phyloP scores from a whole-genome alignment of 2,329 filamentous ascomycete genomes.

The Fusarium odoratissimum region DNA sequence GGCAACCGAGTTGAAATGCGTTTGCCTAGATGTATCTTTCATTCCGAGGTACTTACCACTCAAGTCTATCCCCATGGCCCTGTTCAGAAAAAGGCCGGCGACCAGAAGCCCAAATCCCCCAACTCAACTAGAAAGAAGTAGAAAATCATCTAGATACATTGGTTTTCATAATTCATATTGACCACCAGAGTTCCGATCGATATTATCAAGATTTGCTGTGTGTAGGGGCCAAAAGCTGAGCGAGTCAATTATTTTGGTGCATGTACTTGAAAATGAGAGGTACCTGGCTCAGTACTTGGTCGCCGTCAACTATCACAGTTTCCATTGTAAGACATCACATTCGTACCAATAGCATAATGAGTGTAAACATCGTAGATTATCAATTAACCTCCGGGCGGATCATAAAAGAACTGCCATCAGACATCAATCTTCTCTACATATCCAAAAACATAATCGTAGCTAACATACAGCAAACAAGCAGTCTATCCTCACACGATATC shows the following conservation, averaged over 20 bases:
- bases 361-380: slow-evolving; percentile 19
- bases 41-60: not conserved
- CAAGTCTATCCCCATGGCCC: not conserved
- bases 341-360: not conserved
- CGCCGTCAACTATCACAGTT: not conserved
- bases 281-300: not conserved
- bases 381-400: slow-evolving; percentile 32
- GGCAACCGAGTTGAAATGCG: too few relatives aligned
- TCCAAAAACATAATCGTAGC: slow-evolving; percentile 4
- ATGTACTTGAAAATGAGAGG: not conserved
- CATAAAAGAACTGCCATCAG: slow-evolving; percentile 17
- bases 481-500: slow-evolving; percentile 34
- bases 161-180: not conserved
- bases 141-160: not conserved
- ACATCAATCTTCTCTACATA: slow-evolving; percentile 19
- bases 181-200: not conserved
- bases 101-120: not conserved
- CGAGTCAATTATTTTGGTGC: not conserved
- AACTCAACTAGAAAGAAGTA: not conserved
- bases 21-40: not conserved
- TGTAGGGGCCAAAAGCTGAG: not conserved
- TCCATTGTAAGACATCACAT: not conserved
- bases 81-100: not conserved
- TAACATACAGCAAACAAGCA: slow-evolving; percentile 18
- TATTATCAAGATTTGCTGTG: not conserved